These are phyloP conservation scores for Apiospora phragmitis DNA, from an alignment of 2,329 filamentous ascomycete genomes.

Conservation along the genomic window DNA sequence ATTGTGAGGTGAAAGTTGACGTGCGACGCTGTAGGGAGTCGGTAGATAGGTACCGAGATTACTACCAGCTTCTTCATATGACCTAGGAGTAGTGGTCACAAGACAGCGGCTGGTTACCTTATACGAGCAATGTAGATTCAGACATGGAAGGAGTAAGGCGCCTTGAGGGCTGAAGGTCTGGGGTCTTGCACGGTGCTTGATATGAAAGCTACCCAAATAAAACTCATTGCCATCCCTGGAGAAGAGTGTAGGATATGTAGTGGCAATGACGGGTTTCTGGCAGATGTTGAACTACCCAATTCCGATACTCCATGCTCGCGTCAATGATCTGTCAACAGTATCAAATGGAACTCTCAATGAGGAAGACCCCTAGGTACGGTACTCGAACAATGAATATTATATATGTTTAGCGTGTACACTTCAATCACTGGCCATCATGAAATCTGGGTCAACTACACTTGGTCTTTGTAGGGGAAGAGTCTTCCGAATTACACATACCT, in stretches of 20 bases:
- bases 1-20: neutral
- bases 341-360: neutral
- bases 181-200: neutral
- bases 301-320: neutral
- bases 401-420: neutral
- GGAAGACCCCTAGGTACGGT: neutral
- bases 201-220: neutral
- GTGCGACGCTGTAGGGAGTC: neutral
- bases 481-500: neutral
- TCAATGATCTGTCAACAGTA: neutral
- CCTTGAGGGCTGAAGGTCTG: neutral
- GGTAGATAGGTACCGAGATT: neutral
- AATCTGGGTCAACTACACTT: neutral
- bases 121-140: neutral
- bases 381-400: neutral
- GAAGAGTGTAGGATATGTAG: neutral
- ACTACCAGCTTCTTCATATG: neutral
- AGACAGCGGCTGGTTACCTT: neutral
- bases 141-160: neutral
- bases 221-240: neutral
- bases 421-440: neutral
- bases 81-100: too few species aligned
- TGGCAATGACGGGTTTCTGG: neutral
- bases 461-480: neutral
- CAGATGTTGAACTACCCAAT: neutral